Conservation (phyloP, 1,284 basidiomycete genomes). For the Melanopsichium pennsylvanicum region DNA sequence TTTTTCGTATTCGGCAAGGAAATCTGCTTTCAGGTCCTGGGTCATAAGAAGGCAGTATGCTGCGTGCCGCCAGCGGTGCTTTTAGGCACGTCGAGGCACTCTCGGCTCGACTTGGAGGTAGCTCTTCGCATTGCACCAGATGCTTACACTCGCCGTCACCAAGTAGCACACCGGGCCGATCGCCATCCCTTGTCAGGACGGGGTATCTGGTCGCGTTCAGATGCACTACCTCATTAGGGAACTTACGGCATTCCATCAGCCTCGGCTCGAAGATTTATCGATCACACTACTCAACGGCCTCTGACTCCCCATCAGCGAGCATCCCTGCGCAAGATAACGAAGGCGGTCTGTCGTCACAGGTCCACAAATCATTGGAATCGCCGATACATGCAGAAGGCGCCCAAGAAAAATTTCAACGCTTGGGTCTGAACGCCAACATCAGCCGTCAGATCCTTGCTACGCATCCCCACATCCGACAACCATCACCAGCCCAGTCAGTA, state of each 20-base stretch:
- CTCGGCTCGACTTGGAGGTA: background rate
- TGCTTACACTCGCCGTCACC: background rate
- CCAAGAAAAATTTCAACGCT: constrained; percentile 28
- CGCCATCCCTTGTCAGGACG: too few species aligned
- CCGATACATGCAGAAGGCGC: constrained; percentile 5
- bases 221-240: too few species aligned
- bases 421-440: constrained; percentile 49
- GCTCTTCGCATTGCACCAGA: background rate
- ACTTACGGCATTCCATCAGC: too few species aligned
- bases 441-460: constrained; percentile 42
- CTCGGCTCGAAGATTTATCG: too few species aligned
- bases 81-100: constrained; percentile 9
- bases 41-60: too few species aligned
- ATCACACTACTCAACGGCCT: too few species aligned
- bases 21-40: too few species aligned
- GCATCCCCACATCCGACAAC: constrained; percentile 51
- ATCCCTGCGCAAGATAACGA: background rate
- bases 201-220: too few species aligned
- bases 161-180: too few species aligned
- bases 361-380: too few species aligned
- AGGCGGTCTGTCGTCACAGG: background rate
- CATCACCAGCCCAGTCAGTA: constrained; percentile 55
- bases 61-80: constrained; percentile 16
- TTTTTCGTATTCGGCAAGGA: too few species aligned
- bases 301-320: too few species aligned